Evolutionary conservation across 2,329 filamentous ascomycete genomes (phyloP).

Genomic region (Pseudogymnoascus sp.): DNA sequence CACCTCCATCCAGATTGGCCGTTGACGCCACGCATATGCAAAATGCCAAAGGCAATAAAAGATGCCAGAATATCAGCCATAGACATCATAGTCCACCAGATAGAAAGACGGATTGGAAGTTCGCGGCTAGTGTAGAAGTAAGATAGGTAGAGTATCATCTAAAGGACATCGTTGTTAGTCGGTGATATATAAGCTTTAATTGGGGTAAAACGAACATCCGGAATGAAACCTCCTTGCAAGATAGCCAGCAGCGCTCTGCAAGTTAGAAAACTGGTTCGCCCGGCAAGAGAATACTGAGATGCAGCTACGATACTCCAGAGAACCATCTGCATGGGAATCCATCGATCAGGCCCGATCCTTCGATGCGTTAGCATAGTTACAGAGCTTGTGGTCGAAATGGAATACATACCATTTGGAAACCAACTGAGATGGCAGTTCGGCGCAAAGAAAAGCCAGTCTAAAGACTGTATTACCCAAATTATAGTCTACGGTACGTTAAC

Average conservation of each 20-base stretch:
- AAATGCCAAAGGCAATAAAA: constrained; percentile 23
- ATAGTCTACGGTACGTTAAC: constrained; percentile 28
- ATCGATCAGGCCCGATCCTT: constrained; percentile 43
- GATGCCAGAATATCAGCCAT: constrained; percentile 20
- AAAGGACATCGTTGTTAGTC: constrained; percentile 31
- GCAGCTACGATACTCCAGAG: constrained; percentile 48
- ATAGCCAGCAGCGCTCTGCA: constrained; percentile 22
- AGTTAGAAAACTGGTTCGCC: constrained; percentile 30
- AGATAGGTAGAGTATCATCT: constrained; percentile 26
- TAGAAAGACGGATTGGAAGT: constrained; percentile 21
- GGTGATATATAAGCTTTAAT: constrained; percentile 42
- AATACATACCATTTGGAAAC: constrained; percentile 40
- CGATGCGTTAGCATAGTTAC: constrained; percentile 51
- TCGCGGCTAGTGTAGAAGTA: constrained; percentile 26
- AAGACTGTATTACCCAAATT: constrained; percentile 43
- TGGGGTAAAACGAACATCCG: constrained; percentile 43
- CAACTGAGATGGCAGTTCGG: constrained; percentile 52
- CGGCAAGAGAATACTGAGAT: constrained; percentile 35
- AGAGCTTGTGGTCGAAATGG: constrained; percentile 49
- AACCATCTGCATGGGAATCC: constrained; percentile 46
- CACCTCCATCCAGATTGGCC: constrained; percentile 33
- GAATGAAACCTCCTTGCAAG: constrained; percentile 25
- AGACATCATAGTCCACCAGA: constrained; percentile 23
- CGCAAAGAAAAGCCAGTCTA: constrained; percentile 26
- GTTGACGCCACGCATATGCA: constrained; percentile 20